Conservation (phyloP, 2,329 filamentous ascomycete species). For the Epichloe glyceriae region DNA sequence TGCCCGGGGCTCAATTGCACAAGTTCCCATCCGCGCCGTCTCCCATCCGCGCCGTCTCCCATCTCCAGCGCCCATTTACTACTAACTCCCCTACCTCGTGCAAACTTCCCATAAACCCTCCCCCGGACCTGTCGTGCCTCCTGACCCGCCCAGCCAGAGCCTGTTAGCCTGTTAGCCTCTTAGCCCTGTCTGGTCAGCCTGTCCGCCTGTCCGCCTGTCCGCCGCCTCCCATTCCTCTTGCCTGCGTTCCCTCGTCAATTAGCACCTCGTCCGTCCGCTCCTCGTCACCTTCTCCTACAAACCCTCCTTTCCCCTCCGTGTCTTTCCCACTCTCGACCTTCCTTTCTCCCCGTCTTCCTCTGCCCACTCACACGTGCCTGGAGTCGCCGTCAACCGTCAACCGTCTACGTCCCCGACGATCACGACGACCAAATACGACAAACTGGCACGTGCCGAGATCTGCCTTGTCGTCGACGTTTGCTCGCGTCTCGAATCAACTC, state of each 20-base stretch:
- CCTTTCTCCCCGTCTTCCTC: background rate
- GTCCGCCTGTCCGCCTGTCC: background rate
- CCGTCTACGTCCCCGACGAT: background rate
- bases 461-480: conserved; percentile 4
- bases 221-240: conserved; percentile 6
- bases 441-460: conserved; percentile 6
- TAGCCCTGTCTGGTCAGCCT: background rate
- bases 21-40: background rate
- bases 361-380: conserved; percentile 5
- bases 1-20: background rate
- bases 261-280: conserved; percentile 2
- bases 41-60: background rate
- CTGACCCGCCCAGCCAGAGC: background rate
- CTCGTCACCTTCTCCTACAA: conserved; percentile 2
- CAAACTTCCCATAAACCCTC: background rate
- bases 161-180: background rate
- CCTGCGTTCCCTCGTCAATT: conserved; percentile 1
- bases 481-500: background rate
- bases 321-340: conserved; percentile 3
- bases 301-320: background rate
- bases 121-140: background rate
- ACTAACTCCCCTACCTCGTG: background rate
- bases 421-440: conserved; percentile 1
- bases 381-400: conserved; percentile 2
- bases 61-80: background rate